Base-by-base conservation (phyloP, 345 rosid genomes). In the Salix arbutifolia region DNA sequence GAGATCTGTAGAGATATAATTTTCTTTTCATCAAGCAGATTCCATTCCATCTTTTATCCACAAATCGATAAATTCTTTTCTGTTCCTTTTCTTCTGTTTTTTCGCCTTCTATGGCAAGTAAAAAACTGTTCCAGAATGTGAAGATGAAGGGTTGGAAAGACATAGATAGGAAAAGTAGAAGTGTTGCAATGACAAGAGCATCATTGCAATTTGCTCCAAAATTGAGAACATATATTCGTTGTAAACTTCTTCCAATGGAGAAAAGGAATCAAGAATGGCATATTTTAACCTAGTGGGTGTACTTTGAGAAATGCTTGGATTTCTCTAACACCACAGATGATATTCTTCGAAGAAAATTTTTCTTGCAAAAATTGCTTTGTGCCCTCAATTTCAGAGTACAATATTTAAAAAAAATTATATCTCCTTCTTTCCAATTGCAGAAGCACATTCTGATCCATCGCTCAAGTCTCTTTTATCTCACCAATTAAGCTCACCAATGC, bases 221-320 rank as follows among this genome's bases (percentile, higher is more conserved):
- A 33, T 73, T 67, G 77, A 76, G 88, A 85, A 86, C 83, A 85
- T 85, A 79, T 88, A 79, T 88, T 77, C 88, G 65, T 68, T 76
- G 80, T n/a, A 48, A 77, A 75, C 70, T 77, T 73, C 60, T 46
- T 79, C 52, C n/a, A 60, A 70, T 69, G 71, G 42, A 77, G 75
- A 78, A 67, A 67, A 67, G 83, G 77, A 70, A 75, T 53, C 82
- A 69, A 80, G 77, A 66, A 73, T 52, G 23, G 74, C 42, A 56
- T 56, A 62, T 64, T 16, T 67, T 77, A 13, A n/a, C n/a, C 31
- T 9, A 26, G 33, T 17, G 38, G 62, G 50, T 65, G 67, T 31
- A 53, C 69, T 75, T 60, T 14, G 81, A 80, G 69, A 80, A 78
- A 50, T 80, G 66, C 26, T 87, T 79, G 17, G 44, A 58, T 70